Evolutionary conservation across 768 basidiomycete species (phyloP).

Genomic region (Polyporus arcularius): DNA sequence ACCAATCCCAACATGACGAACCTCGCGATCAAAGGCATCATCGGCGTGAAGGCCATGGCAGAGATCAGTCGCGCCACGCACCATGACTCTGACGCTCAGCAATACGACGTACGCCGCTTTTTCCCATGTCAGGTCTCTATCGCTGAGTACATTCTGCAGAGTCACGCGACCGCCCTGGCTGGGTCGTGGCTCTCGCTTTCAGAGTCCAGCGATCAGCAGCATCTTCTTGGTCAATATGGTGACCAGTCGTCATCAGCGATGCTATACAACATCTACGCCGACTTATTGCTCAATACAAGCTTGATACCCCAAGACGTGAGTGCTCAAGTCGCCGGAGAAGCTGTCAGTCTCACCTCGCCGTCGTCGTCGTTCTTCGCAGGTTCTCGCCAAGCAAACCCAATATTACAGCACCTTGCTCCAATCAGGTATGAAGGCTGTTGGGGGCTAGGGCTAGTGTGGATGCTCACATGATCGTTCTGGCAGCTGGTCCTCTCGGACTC

Average conservation of each 20-base stretch:
- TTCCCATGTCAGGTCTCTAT: background rate
- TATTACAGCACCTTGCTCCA: background rate
- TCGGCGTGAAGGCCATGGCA: constrained; percentile 25
- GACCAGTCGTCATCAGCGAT: constrained; percentile 13
- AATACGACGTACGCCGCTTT: constrained; percentile 17
- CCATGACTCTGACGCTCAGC: constrained; percentile 10
- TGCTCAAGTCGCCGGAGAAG: background rate
- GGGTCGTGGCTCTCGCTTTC: constrained; percentile 13
- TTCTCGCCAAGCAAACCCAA: constrained; percentile 7
- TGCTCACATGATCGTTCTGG: too few relatives aligned
- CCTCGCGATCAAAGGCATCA: constrained; percentile 27
- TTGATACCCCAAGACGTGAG: constrained; percentile 11
- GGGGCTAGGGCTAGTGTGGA: too few relatives aligned
- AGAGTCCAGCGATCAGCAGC: constrained; percentile 3
- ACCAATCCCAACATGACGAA: constrained; percentile 23
- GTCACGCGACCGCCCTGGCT: constrained; percentile 6
- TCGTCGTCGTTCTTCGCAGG: background rate
- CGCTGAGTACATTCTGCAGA: constrained; percentile 2
- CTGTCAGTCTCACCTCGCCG: too few relatives aligned
- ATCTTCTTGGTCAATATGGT: constrained; percentile 10
- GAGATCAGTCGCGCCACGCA: constrained; percentile 19
- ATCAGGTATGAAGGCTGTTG: too few relatives aligned
- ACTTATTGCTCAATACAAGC: constrained; percentile 8
- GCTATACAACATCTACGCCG: constrained; percentile 21
- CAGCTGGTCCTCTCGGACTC: too few relatives aligned